Conservation (phyloP, 2,329 filamentous ascomycete species). For the Zarea fungicola region DNA sequence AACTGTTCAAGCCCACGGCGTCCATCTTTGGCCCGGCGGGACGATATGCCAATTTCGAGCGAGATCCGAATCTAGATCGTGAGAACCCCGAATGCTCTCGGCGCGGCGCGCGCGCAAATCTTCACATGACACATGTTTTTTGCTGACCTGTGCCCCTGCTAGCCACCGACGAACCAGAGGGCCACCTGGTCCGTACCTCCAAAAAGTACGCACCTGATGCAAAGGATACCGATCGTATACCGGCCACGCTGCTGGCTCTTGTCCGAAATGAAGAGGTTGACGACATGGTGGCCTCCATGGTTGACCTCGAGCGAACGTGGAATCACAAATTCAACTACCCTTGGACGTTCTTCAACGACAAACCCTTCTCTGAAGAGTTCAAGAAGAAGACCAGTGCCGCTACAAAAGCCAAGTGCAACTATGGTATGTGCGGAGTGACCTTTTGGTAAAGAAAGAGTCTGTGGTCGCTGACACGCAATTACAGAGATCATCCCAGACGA, state of each 20-base stretch:
- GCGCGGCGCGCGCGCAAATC: neutral
- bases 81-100: constrained; percentile 29
- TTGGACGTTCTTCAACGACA: constrained; percentile 98
- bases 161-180: constrained; percentile 82
- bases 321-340: constrained; percentile 99
- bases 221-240: constrained; percentile 74
- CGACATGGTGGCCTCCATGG: constrained; percentile 83
- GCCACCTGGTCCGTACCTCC: constrained; percentile 65
- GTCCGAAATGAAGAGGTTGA: constrained; percentile 87
- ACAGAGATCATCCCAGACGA: constrained; percentile 85
- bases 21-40: constrained; percentile 37
- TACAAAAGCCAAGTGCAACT: constrained; percentile 84
- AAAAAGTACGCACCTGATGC: constrained; percentile 74
- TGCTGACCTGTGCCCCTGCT: constrained; percentile 17
- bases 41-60: constrained; percentile 54
- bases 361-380: constrained; percentile 89
- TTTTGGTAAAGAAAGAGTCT: neutral
- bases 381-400: constrained; percentile 72
- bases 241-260: constrained; percentile 85
- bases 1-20: constrained; percentile 59
- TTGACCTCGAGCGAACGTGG: constrained; percentile 89
- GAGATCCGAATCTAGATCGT: constrained; percentile 87
- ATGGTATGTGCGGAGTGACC: constrained; percentile 51
- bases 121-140: neutral
- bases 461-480: constrained; percentile 15